These are phyloP conservation scores for Isabelozyma rhagii DNA, from an alignment of 805 yeast species.

Conservation along the genomic window DNA sequence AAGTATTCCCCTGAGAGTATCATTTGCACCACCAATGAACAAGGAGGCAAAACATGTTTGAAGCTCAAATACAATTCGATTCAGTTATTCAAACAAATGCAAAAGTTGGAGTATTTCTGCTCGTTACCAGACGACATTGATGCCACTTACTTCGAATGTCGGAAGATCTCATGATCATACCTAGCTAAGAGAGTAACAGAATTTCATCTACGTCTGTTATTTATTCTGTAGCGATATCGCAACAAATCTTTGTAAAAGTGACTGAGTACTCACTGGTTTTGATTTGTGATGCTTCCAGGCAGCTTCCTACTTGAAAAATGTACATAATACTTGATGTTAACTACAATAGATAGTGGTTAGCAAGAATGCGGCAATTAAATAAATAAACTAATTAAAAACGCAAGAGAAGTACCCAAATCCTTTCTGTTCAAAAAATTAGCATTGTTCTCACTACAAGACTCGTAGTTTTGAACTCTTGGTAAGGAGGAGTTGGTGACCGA, in stretches of 20 bases:
- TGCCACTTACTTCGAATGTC: constrained; percentile 52
- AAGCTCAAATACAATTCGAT: constrained; percentile 39
- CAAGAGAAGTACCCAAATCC: constrained; percentile 2
- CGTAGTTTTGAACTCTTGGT: neutral
- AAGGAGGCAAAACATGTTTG: constrained; percentile 48
- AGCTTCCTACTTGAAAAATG: too few species aligned
- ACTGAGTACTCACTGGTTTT: neutral
- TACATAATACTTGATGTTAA: neutral
- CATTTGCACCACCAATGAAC: constrained; percentile 42
- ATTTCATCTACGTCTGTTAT: too few species aligned
- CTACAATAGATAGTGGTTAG: neutral
- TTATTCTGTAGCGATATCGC: too few species aligned
- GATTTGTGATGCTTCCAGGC: neutral
- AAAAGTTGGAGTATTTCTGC: constrained; percentile 46
- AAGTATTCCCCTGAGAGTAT: constrained; percentile 35
- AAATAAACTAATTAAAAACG: constrained; percentile 3
- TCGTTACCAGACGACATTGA: constrained; percentile 46
- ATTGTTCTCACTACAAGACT: neutral
- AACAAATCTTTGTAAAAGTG: neutral
- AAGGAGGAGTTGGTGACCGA: neutral
- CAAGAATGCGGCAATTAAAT: constrained; percentile 1
- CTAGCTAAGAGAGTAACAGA: neutral
- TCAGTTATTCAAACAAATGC: constrained; percentile 47
- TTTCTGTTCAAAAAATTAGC: neutral
- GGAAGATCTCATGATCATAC: constrained; percentile 26